Conservation (phyloP, 768 basidiomycete species). For the Gautieria morchelliformis region DNA sequence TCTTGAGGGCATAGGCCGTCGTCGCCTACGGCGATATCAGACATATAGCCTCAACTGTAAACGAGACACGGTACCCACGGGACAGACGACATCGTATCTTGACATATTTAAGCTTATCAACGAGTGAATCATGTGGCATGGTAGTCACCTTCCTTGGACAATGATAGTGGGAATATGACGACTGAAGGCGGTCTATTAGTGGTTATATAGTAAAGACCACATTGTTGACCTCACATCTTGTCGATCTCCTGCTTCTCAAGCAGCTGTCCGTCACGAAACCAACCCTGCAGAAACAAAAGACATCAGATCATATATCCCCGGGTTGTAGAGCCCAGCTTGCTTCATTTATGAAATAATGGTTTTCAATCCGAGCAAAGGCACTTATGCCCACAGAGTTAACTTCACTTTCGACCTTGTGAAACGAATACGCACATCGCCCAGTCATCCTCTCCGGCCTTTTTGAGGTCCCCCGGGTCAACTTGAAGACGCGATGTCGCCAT, state of each 20-base stretch:
- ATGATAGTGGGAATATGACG: constrained; percentile 80
- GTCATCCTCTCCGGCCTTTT: constrained; percentile 57
- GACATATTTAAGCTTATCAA: background rate
- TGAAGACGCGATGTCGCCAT: constrained; percentile 75
- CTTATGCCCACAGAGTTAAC: constrained; percentile 26
- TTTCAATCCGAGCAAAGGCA: constrained; percentile 82
- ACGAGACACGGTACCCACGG: constrained; percentile 35
- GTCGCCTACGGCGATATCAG: constrained; percentile 39
- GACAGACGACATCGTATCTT: constrained; percentile 76
- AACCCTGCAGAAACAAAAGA: constrained; percentile 40
- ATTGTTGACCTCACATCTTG: constrained; percentile 54
- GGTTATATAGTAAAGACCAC: background rate
- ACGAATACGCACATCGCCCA: constrained; percentile 63
- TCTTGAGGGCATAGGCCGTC: constrained; percentile 75
- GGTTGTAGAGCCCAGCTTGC: constrained; percentile 26
- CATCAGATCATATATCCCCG: background rate
- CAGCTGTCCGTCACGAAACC: constrained; percentile 82
- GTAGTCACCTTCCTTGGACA: constrained; percentile 56
- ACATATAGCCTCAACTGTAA: background rate
- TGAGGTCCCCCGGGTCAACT: constrained; percentile 59
- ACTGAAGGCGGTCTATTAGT: constrained; percentile 27
- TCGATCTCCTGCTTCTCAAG: constrained; percentile 76
- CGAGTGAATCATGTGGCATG: background rate
- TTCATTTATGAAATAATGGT: constrained; percentile 82
- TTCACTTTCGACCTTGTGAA: background rate